Conservation (phyloP, 2,329 filamentous ascomycete species). For the Pezicula carpinea region DNA sequence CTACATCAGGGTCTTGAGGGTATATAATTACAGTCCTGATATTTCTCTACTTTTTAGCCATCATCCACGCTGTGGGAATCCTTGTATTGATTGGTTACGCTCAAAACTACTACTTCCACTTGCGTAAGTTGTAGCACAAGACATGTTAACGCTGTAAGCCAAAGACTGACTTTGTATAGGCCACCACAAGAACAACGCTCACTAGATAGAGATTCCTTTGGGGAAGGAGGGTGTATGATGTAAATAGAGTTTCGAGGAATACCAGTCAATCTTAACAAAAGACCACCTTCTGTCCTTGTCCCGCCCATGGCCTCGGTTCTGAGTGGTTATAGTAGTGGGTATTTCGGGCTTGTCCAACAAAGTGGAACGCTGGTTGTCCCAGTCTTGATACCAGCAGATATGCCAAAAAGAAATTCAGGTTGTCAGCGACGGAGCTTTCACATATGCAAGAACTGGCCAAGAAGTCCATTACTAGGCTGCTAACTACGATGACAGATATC, state of each 20-base stretch:
- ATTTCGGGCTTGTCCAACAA: too few species aligned
- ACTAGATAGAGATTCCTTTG: slow-evolving; percentile 54
- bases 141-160: neutral
- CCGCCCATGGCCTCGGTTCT: neutral
- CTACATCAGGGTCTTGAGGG: slow-evolving; percentile 2
- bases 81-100: slow-evolving; percentile 83
- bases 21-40: slow-evolving; percentile 19
- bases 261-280: slow-evolving; percentile 8
- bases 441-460: too few species aligned
- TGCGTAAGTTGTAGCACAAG: slow-evolving; percentile 63
- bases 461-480: too few species aligned
- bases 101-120: slow-evolving; percentile 99
- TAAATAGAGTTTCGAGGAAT: slow-evolving; percentile 26
- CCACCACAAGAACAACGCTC: slow-evolving; percentile 99
- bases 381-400: too few species aligned
- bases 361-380: too few species aligned
- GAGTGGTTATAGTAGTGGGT: too few species aligned
- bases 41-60: slow-evolving; percentile 50
- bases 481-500: too few species aligned
- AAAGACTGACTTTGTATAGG: slow-evolving; percentile 49
- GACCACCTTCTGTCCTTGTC: neutral
- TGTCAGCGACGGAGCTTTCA: too few species aligned
- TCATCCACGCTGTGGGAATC: slow-evolving; percentile 78
- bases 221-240: slow-evolving; percentile 16
- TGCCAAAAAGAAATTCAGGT: too few species aligned